Conservation (phyloP, 176 grass and related monocot species). For the Sorghum bicolor region DNA sequence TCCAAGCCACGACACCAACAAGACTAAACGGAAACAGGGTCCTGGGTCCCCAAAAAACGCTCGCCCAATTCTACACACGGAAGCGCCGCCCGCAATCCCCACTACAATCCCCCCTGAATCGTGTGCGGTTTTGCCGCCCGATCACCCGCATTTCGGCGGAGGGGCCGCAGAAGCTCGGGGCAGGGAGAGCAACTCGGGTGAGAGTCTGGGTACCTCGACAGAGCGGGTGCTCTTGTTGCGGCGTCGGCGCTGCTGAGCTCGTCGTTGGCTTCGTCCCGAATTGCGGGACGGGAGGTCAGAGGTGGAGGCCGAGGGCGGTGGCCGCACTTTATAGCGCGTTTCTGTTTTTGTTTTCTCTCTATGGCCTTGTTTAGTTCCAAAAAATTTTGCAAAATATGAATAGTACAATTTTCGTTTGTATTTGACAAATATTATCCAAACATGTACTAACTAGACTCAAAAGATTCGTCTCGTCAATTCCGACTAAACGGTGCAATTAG, state of each 20-base stretch:
- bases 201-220: conserved; percentile 17
- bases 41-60: not conserved
- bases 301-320: conserved; percentile 2
- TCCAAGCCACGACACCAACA: not conserved
- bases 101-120: not conserved
- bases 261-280: conserved; percentile 28
- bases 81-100: not conserved
- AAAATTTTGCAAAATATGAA: no score
- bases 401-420: no score
- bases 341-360: not conserved
- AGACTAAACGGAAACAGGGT: not conserved
- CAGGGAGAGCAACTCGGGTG: not conserved
- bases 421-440: no score
- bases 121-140: not conserved
- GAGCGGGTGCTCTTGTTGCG: not conserved
- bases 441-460: no score
- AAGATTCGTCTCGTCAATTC: no score
- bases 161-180: not conserved
- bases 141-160: conserved; percentile 11
- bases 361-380: no score
- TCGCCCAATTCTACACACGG: not conserved
- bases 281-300: not conserved
- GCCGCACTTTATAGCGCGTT: conserved; percentile 38
- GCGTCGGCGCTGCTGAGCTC: conserved; percentile 23
- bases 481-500: no score